Conservation (phyloP, 768 basidiomycete species). For the Chalciporus piperatus region DNA sequence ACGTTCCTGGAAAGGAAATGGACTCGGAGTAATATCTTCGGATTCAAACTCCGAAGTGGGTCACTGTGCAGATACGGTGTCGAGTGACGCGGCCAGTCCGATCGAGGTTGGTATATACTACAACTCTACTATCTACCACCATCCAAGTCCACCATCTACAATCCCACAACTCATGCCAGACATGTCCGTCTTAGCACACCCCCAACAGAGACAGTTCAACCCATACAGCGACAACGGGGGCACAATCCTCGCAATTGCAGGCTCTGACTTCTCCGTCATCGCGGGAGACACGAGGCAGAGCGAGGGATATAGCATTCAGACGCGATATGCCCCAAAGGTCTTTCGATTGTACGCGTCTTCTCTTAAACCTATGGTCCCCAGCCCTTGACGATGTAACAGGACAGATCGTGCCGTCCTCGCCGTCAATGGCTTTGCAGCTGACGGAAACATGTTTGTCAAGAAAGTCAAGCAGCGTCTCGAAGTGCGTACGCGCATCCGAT, state of each 20-base stretch:
- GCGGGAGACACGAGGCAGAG: conserved; percentile 97
- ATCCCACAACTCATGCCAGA: conserved; percentile 14
- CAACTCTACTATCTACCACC: too few species aligned
- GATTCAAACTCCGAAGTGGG: background rate
- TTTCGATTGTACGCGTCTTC: conserved; percentile 74
- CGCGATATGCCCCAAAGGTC: conserved; percentile 94
- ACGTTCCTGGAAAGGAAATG: background rate
- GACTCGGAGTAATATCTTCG: background rate
- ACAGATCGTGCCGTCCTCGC: conserved; percentile 92
- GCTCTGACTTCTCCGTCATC: conserved; percentile 89
- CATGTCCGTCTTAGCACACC: conserved; percentile 38
- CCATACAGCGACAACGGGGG: conserved; percentile 95
- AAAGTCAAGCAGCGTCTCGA: conserved; percentile 92
- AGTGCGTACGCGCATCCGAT: conserved; percentile 46
- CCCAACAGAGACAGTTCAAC: conserved; percentile 68
- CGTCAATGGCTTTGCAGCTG: conserved; percentile 96
- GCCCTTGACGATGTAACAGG: conserved; percentile 38
- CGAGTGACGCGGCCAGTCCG: background rate
- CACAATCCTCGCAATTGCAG: conserved; percentile 94
- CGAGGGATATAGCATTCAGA: conserved; percentile 97
- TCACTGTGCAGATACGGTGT: background rate
- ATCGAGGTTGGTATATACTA: background rate
- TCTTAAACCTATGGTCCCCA: too few species aligned
- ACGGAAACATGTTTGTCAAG: conserved; percentile 98
- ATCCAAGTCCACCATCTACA: background rate